A percentile compares a stretch with the other conserved stretches of the same genome.
phyloP scores from a whole-genome alignment of 2,329 filamentous ascomycete species.

The Cladosporium oxysporum region DNA sequence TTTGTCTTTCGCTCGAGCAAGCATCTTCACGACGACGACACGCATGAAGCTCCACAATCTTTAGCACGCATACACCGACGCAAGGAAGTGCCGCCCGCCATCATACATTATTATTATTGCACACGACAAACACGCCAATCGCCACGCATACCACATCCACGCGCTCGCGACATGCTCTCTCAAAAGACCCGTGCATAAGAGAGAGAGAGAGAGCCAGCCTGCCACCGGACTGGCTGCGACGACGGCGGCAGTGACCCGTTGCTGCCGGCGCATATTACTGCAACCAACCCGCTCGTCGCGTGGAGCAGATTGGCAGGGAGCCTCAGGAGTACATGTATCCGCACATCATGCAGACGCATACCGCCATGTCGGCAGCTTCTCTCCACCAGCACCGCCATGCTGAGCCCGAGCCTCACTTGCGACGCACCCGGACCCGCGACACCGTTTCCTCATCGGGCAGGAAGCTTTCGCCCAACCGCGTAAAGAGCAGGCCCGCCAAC shows the following conservation, averaged over 20 bases:
- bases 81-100: background rate
- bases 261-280: background rate
- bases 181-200: constrained; percentile 6
- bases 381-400: constrained; percentile 3
- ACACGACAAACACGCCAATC: background rate
- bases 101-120: background rate
- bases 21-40: background rate
- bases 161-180: constrained; percentile 3
- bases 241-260: background rate
- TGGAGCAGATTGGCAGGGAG: background rate
- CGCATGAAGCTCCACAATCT: background rate
- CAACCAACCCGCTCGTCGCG: background rate
- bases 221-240: constrained; percentile 10
- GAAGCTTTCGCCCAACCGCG: constrained; percentile 32
- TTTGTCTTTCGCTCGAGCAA: background rate
- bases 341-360: background rate
- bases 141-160: background rate
- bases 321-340: background rate
- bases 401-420: constrained; percentile 3
- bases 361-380: constrained; percentile 6
- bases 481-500: constrained; percentile 51
- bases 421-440: constrained; percentile 7
- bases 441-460: constrained; percentile 2
- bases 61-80: background rate
- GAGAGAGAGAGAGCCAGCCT: background rate